Evolutionary conservation across 1,284 basidiomycete species (phyloP), one percentile per base, ranked within the genome.

Genomic region (Puccinia coronata): DNA sequence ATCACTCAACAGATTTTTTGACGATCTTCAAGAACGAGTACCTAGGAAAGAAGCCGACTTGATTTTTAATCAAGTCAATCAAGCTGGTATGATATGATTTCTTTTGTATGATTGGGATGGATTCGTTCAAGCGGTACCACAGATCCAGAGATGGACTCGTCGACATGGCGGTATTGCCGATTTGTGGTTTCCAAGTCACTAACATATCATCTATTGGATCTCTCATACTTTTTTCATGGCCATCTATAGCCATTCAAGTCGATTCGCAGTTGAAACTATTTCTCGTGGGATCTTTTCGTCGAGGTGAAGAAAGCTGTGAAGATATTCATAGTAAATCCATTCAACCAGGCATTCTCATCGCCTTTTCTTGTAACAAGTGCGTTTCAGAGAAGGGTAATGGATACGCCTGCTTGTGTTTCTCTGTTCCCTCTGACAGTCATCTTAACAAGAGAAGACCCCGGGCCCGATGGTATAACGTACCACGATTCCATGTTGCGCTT

Each of bases 201-300:
- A 23, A 69, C 34, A 43, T 69, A 6, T 6, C n/a, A 57, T 31
- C n/a, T 72, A 43, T 43, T 61, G 31, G 36, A 34, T 36, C 69
- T 84, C 72, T 70, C 36, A 73, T 47, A 80, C n/a, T 63, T 39
- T 51, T 28, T 72, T 67, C 28, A 43, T 39, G 18, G 28, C 28
- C 55, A 73, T 41, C 9, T 51, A 12, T 83, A 92, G 94, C 93
- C 1, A 87, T 91, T 0, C 86, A 86, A 1, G 88, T 96, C 47
- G 94, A 96, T 84, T 87, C 89, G 6, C 89, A 90, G 77, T 86
- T 96, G 31, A 90, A 90, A 84, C 87, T 96, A 20, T 90, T 94
- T 80, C 91, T 94, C 77, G 96, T 96, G 95, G 95, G 95, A 0
- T 94, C 92, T 83, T 96, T 92, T 85, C 88, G 94, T 82, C 89